Conservation (phyloP, 176 grass and related monocot genomes). For the Carex cristatella region DNA sequence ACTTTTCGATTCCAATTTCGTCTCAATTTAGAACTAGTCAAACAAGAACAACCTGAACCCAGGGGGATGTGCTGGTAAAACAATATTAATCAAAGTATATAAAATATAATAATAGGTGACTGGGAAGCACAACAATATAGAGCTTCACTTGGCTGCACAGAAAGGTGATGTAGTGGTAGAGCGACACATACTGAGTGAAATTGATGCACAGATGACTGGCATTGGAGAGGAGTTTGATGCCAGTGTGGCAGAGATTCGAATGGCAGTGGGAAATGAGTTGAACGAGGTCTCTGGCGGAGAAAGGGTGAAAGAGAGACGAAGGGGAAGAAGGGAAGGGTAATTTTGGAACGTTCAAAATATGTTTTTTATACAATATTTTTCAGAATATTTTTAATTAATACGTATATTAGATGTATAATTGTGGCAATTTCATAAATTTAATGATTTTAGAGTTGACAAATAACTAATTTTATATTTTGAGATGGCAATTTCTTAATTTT, state of each 20-base stretch:
- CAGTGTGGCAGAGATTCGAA: constrained; percentile 78
- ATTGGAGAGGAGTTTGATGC: constrained; percentile 78
- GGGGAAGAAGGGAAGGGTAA: too few species aligned
- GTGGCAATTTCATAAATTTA: too few species aligned
- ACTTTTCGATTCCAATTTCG: not conserved
- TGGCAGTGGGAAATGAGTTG: constrained; percentile 76
- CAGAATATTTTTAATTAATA: too few species aligned
- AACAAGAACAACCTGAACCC: not conserved
- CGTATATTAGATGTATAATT: too few species aligned
- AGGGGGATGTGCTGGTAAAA: not conserved
- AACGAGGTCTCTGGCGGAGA: constrained; percentile 39
- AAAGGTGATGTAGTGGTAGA: constrained; percentile 76
- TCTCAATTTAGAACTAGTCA: not conserved
- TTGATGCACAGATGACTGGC: constrained; percentile 81
- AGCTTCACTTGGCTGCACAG: constrained; percentile 92
- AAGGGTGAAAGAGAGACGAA: too few species aligned
- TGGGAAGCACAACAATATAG: constrained; percentile 87
- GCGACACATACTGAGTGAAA: constrained; percentile 63
- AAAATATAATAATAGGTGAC: constrained; percentile 40
- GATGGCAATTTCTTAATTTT: too few species aligned
- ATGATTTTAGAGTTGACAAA: too few species aligned
- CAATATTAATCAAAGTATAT: not conserved
- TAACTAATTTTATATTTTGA: too few species aligned
- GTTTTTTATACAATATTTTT: too few species aligned
- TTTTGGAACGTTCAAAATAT: too few species aligned